Conservation (phyloP, 1,284 basidiomycete species). For the Veloporphyrellus conicus region DNA sequence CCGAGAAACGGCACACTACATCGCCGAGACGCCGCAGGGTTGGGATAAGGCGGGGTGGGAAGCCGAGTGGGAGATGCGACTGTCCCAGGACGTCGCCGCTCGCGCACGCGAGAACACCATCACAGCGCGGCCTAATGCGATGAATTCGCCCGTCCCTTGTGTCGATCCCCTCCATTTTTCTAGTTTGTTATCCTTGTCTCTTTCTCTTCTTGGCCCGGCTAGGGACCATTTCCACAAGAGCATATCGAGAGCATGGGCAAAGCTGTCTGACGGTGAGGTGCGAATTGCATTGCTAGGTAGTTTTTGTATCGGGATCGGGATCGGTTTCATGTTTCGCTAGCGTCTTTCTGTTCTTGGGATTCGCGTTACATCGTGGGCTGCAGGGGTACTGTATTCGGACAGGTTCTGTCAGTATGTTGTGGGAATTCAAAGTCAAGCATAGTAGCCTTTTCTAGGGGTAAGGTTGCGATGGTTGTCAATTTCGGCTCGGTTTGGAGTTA, state of each 20-base stretch:
- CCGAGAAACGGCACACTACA: constrained; percentile 26
- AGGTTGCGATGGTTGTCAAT: too few species aligned
- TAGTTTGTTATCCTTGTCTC: constrained; percentile 43
- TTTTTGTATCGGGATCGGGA: constrained; percentile 33
- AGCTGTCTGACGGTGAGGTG: constrained; percentile 29
- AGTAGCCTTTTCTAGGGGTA: too few species aligned
- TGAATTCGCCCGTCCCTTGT: constrained; percentile 12
- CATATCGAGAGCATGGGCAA: constrained; percentile 16
- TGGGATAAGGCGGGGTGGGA: constrained; percentile 64
- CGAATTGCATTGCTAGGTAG: constrained; percentile 30
- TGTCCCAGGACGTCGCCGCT: constrained; percentile 56
- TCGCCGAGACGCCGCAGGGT: constrained; percentile 24
- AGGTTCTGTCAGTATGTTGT: too few species aligned
- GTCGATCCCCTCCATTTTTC: constrained; percentile 50
- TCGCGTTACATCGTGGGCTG: not conserved
- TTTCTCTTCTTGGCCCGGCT: constrained; percentile 40
- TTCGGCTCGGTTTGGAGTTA: too few species aligned
- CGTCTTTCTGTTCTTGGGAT: not conserved
- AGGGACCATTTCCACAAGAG: constrained; percentile 15
- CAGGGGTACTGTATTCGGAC: too few species aligned
- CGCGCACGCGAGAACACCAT: constrained; percentile 35
- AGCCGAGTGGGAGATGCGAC: constrained; percentile 53
- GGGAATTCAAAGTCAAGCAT: too few species aligned
- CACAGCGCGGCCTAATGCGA: constrained; percentile 13
- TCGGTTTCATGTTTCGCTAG: constrained; percentile 33